These are phyloP conservation scores for Lizonia empirigonia DNA, from an alignment of 2,329 filamentous ascomycete species.

Conservation along the genomic window DNA sequence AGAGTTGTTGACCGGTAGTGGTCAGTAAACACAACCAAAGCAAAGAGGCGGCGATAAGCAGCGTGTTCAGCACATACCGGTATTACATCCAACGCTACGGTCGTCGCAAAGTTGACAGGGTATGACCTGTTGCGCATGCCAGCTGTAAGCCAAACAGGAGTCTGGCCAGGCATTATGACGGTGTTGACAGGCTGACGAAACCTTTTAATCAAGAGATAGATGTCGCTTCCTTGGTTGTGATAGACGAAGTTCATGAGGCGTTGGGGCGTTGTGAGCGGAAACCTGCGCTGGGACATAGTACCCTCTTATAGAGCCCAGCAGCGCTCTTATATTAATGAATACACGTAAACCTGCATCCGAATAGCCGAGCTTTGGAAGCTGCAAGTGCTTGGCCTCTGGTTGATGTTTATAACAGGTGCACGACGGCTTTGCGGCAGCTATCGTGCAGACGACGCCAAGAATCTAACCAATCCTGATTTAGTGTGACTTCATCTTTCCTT, in stretches of 20 bases:
- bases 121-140: too few relatives aligned
- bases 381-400: background rate
- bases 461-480: background rate
- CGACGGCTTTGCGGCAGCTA: background rate
- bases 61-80: background rate
- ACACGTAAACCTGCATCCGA: background rate
- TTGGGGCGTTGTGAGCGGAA: background rate
- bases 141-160: too few relatives aligned
- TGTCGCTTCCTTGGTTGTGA: background rate
- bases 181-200: too few relatives aligned
- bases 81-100: background rate
- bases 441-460: background rate
- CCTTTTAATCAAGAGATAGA: background rate
- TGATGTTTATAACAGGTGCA: background rate
- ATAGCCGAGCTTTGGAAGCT: background rate
- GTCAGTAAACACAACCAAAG: background rate
- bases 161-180: too few relatives aligned
- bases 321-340: background rate
- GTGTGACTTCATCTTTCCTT: too few relatives aligned
- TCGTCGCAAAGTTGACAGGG: background rate
- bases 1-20: background rate
- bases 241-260: background rate
- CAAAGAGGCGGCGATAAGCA: background rate
- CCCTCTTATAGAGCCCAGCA: background rate
- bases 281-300: background rate